Conservation (phyloP, 2,329 filamentous ascomycete genomes). For the Dryadomyces quercus-mongolicae region DNA sequence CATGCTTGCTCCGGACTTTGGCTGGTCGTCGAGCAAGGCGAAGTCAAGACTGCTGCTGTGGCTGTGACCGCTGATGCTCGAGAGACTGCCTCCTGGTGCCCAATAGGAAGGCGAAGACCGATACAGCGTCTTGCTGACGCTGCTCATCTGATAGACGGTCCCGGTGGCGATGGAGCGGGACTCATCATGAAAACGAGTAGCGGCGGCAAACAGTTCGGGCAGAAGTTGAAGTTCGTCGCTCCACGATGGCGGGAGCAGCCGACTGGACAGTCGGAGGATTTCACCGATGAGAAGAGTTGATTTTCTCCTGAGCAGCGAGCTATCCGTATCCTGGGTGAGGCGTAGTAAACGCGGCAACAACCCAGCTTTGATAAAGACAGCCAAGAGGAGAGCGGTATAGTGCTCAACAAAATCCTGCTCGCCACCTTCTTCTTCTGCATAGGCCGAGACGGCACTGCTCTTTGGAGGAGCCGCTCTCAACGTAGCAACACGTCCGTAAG, state of each 20-base stretch:
- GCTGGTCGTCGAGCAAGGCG: conserved; percentile 42
- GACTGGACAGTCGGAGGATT: conserved; percentile 77
- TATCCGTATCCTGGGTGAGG: conserved; percentile 56
- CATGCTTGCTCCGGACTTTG: conserved; percentile 34
- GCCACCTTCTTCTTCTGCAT: conserved; percentile 53
- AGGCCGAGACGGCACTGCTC: conserved; percentile 27
- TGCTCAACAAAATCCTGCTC: conserved; percentile 85
- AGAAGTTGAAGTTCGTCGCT: conserved; percentile 79
- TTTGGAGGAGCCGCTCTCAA: conserved; percentile 51
- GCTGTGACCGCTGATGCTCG: not conserved
- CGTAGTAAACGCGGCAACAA: conserved; percentile 50
- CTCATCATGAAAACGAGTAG: conserved; percentile 58
- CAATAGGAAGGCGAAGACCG: conserved; percentile 51
- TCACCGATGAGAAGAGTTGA: conserved; percentile 85
- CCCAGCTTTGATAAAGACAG: conserved; percentile 72
- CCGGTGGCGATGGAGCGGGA: conserved; percentile 71
- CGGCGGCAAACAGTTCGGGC: conserved; percentile 70
- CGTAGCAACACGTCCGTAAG: conserved; percentile 87
- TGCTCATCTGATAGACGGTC: conserved; percentile 96
- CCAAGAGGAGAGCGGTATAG: conserved; percentile 80
- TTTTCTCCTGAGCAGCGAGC: conserved; percentile 66
- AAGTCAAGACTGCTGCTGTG: conserved; percentile 30
- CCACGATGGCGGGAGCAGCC: conserved; percentile 69
- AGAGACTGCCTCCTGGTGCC: conserved; percentile 19
- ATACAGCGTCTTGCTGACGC: conserved; percentile 85